Conservation (phyloP, 306 rosid species). For the Cicer pinnatifidum region DNA sequence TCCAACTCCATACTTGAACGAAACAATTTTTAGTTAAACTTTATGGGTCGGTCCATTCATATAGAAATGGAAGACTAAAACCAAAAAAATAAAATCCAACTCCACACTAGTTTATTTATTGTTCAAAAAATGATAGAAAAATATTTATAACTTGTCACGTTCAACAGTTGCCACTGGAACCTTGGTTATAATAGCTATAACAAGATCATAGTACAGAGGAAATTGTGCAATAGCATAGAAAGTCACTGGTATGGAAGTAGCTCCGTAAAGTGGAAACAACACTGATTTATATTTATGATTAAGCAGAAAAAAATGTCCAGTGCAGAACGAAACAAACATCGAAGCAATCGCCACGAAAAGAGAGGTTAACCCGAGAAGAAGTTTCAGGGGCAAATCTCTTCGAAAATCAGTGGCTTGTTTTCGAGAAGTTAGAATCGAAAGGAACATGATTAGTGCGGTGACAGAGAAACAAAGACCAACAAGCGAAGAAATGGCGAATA, state of each 20-base stretch:
- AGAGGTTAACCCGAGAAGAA: slow-evolving; percentile 56
- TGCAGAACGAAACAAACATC: slow-evolving; percentile 58
- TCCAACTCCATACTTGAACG: too few species aligned
- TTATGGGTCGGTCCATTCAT: too few species aligned
- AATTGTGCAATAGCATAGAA: slow-evolving; percentile 61
- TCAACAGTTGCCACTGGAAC: slow-evolving; percentile 41
- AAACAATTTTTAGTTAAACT: too few species aligned
- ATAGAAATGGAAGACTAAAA: too few species aligned
- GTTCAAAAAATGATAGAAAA: too few species aligned
- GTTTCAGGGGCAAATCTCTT: slow-evolving; percentile 51
- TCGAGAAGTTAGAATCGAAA: slow-evolving; percentile 61
- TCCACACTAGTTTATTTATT: too few species aligned
- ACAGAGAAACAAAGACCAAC: slow-evolving; percentile 63
- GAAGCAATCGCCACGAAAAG: slow-evolving; percentile 59
- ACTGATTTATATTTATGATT: slow-evolving; percentile 37
- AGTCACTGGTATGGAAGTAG: slow-evolving; percentile 51
- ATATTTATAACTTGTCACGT: slow-evolving; percentile 16
- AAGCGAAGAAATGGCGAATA: slow-evolving; percentile 55
- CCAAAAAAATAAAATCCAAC: too few species aligned
- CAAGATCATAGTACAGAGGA: slow-evolving; percentile 60
- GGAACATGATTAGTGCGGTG: slow-evolving; percentile 66
- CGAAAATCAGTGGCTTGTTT: slow-evolving; percentile 59
- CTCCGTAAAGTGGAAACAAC: slow-evolving; percentile 48
- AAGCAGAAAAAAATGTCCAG: slow-evolving; percentile 56
- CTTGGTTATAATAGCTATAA: slow-evolving; percentile 44